These are phyloP conservation scores for Coniella vitis DNA, from an alignment of 2,329 filamentous ascomycete genomes.

Conservation along the genomic window DNA sequence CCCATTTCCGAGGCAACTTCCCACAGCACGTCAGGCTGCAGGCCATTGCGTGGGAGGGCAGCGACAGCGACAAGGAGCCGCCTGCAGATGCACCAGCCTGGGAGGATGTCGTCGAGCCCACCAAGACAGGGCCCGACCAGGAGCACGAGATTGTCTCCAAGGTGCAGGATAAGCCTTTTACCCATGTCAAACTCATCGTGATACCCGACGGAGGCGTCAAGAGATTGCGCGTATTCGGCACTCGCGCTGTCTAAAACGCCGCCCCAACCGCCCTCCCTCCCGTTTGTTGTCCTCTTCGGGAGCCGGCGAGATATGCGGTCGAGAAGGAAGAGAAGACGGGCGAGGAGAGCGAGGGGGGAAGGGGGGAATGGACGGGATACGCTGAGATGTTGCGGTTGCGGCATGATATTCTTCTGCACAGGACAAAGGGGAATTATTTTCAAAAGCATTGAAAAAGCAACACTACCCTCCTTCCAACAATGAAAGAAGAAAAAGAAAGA, in stretches of 20 bases:
- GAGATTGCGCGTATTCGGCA: slow-evolving; percentile 71
- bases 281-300: background rate
- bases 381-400: background rate
- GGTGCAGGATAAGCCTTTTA: slow-evolving; percentile 55
- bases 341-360: too few relatives aligned
- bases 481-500: too few relatives aligned
- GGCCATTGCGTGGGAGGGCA: slow-evolving; percentile 44
- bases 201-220: slow-evolving; percentile 93
- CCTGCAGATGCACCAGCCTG: slow-evolving; percentile 43
- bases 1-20: slow-evolving; percentile 78
- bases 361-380: background rate
- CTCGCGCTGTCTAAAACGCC: slow-evolving; percentile 34
- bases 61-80: slow-evolving; percentile 42
- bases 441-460: background rate
- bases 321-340: too few relatives aligned
- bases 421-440: background rate
- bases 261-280: background rate
- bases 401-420: too few relatives aligned
- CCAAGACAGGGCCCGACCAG: slow-evolving; percentile 64
- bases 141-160: slow-evolving; percentile 60
- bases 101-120: slow-evolving; percentile 58
- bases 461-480: too few relatives aligned
- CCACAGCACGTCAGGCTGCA: slow-evolving; percentile 69
- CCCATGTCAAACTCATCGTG: slow-evolving; percentile 84
- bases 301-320: background rate